Evolutionary conservation across 2,329 filamentous ascomycete species (phyloP), one percentile per base, ranked within the genome.

Genomic region (Fusarium sp.): DNA sequence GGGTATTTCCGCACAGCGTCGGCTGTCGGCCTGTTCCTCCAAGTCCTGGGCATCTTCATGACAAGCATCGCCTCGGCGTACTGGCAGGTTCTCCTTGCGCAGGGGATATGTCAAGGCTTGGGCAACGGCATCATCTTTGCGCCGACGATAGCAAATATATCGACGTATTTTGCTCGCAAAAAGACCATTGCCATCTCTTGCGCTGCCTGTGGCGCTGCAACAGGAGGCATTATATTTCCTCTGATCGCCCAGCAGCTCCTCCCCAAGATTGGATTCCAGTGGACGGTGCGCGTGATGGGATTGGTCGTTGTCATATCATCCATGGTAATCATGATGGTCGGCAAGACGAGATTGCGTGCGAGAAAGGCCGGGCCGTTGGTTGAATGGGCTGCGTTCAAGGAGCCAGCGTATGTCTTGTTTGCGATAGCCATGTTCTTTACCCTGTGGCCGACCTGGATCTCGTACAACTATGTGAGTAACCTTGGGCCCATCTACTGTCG

Each of bases 201-300:
- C 8, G 79, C 80, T 9, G 84, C 86, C 0, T 82, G 81, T 0
- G 89, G 88, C 1, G 85, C 84, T 23, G 82, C 81, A 0, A 83
- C 83, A 0, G 88, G 88, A 1, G 87, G 87, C 0, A 75, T 89
- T 19, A 78, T 90, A 3, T 91, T 88, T 68, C 87, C 88, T 0
- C 77, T 84, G 2, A 79, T 85, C 15, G 78, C 83, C 1, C 77
- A 80, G 66, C 80, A 85, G 49, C 73, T 89, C 10, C 73, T 88
- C 2, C 84, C 86, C 0, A 77, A 76, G 15, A 74, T 89, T 4
- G 88, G 88, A 0, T 90, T 88, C 66, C 78, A 79, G 0, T 89
- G 87, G 86, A 87, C 88, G 0, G 80, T 88, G n/a, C 78, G 87
- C 0, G 79, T 82, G 0, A 79, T 88, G 59, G 87, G 83, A 0